A percentile compares a stretch with the other conserved stretches of the same genome.
Conservation (phyloP, 352 stramenopile species). For the Pythium aquatile region DNA sequence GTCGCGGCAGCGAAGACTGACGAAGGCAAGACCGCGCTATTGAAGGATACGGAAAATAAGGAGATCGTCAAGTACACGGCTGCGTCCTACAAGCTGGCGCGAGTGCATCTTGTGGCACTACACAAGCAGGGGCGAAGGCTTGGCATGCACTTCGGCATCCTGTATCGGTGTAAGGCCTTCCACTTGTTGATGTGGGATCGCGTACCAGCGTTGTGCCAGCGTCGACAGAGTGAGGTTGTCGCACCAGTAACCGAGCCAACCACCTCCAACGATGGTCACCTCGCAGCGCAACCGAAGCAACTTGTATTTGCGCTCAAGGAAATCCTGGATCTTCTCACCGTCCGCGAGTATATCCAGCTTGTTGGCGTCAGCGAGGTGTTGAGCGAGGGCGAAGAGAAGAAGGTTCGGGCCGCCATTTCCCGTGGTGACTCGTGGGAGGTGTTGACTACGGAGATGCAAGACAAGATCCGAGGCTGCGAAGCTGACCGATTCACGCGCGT, state of each 20-base stretch:
- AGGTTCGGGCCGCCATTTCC: conserved; percentile 42
- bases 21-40: conserved; percentile 13
- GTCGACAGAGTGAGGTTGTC: background rate
- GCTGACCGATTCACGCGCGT: conserved; percentile 69
- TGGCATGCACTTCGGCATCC: conserved; percentile 69
- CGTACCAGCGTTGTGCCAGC: conserved; percentile 27
- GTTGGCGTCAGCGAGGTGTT: conserved; percentile 66
- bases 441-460: conserved; percentile 34
- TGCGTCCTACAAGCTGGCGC: conserved; percentile 61
- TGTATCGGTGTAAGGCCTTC: conserved; percentile 65
- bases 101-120: conserved; percentile 50
- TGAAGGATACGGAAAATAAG: conserved; percentile 34
- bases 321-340: conserved; percentile 56
- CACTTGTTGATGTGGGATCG: conserved; percentile 68
- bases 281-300: conserved; percentile 5
- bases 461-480: conserved; percentile 71
- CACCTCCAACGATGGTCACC: background rate
- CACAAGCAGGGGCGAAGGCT: conserved; percentile 73
- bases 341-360: conserved; percentile 76
- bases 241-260: background rate
- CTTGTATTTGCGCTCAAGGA: conserved; percentile 66
- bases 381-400: conserved; percentile 57
- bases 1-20: conserved; percentile 13
- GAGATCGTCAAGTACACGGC: conserved; percentile 69
- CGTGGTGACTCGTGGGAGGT: conserved; percentile 51